These are phyloP conservation scores for Ogataea saltuana DNA, from an alignment of 805 yeast species.

Conservation along the genomic window DNA sequence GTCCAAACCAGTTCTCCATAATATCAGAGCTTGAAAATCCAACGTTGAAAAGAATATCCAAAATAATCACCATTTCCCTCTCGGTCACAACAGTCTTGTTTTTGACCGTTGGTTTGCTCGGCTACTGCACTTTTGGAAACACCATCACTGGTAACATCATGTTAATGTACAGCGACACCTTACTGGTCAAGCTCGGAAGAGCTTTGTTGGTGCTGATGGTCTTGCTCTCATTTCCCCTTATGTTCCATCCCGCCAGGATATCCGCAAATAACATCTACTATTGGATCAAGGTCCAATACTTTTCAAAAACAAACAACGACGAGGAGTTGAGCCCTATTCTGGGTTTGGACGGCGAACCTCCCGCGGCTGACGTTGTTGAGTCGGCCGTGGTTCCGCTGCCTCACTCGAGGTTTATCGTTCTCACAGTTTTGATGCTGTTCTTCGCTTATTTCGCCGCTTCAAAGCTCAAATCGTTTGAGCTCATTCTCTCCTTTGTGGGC, in stretches of 20 bases:
- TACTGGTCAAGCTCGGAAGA: constrained; percentile 54
- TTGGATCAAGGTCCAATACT: constrained; percentile 36
- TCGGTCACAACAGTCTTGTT: constrained; percentile 58
- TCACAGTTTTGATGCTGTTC: constrained; percentile 49
- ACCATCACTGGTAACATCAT: constrained; percentile 66
- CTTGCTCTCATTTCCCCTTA: constrained; percentile 71
- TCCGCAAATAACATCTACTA: constrained; percentile 65
- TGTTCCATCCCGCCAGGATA: constrained; percentile 80
- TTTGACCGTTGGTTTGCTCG: constrained; percentile 62
- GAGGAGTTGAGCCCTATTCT: constrained; percentile 9
- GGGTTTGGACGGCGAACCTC: background rate
- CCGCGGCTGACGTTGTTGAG: background rate
- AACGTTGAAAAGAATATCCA: constrained; percentile 46
- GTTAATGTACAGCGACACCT: constrained; percentile 59
- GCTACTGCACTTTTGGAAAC: constrained; percentile 75
- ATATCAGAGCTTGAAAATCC: constrained; percentile 66
- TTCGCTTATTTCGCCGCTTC: constrained; percentile 58
- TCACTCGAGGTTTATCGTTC: constrained; percentile 43
- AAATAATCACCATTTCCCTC: constrained; percentile 50
- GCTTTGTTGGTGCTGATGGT: constrained; percentile 70
- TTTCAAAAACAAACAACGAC: background rate
- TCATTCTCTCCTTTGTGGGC: constrained; percentile 72
- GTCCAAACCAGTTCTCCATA: constrained; percentile 79
- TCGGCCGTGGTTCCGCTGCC: constrained; percentile 45
- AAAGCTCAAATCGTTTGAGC: constrained; percentile 61